Percentiles rank a stretch among this genome's conserved stretches.
Conservation (phyloP, 2,329 filamentous ascomycete genomes). For the Cytospora schulzeri region DNA sequence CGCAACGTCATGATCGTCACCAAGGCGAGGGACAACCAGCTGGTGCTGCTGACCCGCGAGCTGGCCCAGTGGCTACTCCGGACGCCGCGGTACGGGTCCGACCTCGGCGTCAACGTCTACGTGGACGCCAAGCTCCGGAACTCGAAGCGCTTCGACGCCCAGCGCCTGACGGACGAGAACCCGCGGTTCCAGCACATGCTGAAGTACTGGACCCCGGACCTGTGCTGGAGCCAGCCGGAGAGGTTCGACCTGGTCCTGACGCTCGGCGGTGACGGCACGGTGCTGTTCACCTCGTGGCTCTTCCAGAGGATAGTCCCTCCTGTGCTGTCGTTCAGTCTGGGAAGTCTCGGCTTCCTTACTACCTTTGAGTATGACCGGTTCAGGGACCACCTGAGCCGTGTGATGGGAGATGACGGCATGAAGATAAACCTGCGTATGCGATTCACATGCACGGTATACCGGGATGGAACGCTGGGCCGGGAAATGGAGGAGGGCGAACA, state of each 20-base stretch:
- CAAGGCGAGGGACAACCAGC: conserved; percentile 91
- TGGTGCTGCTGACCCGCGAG: conserved; percentile 87
- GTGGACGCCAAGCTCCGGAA: conserved; percentile 93
- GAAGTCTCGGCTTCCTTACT: conserved; percentile 85
- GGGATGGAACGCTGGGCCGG: conserved; percentile 62
- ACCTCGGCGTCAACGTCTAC: conserved; percentile 93
- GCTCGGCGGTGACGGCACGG: conserved; percentile 83
- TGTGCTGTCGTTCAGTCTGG: conserved; percentile 80
- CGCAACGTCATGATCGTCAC: conserved; percentile 98
- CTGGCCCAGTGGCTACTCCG: conserved; percentile 84
- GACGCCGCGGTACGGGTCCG: conserved; percentile 85
- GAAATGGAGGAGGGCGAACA: conserved; percentile 86
- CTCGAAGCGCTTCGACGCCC: conserved; percentile 84
- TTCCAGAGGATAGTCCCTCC: conserved; percentile 88
- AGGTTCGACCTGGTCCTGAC: conserved; percentile 94
- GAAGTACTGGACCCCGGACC: conserved; percentile 92
- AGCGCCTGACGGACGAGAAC: conserved; percentile 72
- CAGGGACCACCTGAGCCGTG: conserved; percentile 79
- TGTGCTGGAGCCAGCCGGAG: conserved; percentile 92
- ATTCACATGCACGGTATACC: conserved; percentile 96
- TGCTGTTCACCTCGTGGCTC: conserved; percentile 88
- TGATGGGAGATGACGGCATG: conserved; percentile 96
- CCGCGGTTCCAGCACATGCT: conserved; percentile 80
- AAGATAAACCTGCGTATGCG: conserved; percentile 97
- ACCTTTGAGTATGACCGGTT: conserved; percentile 87